A percentile compares a stretch with the other conserved stretches of the same genome.
Evolutionary conservation across 2,329 filamentous ascomycete genomes (phyloP).

Genomic region (Dothiorella sarmentorum): DNA sequence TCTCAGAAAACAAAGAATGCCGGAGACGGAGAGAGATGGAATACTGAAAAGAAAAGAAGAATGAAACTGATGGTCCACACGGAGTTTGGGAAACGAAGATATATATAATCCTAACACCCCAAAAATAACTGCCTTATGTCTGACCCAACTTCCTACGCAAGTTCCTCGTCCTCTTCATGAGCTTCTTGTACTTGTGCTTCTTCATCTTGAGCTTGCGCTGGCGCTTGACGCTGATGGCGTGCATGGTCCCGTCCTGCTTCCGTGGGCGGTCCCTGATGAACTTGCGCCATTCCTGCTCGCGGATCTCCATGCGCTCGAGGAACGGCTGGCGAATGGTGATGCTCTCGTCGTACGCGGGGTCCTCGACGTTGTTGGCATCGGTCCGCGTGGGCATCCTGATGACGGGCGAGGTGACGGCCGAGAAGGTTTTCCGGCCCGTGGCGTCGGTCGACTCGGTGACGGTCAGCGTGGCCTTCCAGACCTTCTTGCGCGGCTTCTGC

Average conservation of each 20-base stretch:
- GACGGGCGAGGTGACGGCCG: constrained; percentile 50
- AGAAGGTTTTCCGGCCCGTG: constrained; percentile 51
- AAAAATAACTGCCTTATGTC: constrained; percentile 23
- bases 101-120: constrained; percentile 8
- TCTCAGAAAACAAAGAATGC: neutral
- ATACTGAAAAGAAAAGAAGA: neutral
- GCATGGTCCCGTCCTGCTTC: constrained; percentile 54
- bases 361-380: constrained; percentile 28
- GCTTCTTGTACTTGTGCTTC: constrained; percentile 99
- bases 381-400: constrained; percentile 33
- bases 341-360: constrained; percentile 32
- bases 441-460: constrained; percentile 53
- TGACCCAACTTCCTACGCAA: constrained; percentile 74
- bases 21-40: neutral
- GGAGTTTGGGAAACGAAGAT: no score
- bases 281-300: constrained; percentile 60
- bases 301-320: constrained; percentile 65
- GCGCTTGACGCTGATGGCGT: constrained; percentile 84
- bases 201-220: constrained; percentile 98
- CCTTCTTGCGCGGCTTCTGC: constrained; percentile 34
- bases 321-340: constrained; percentile 50
- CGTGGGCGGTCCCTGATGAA: constrained; percentile 43
- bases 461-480: constrained; percentile 45
- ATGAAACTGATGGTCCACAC: no score
- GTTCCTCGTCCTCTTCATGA: constrained; percentile 88